phyloP scores from a whole-genome alignment of 352 stramenopile genomes.

The Pythium dissotocum region DNA sequence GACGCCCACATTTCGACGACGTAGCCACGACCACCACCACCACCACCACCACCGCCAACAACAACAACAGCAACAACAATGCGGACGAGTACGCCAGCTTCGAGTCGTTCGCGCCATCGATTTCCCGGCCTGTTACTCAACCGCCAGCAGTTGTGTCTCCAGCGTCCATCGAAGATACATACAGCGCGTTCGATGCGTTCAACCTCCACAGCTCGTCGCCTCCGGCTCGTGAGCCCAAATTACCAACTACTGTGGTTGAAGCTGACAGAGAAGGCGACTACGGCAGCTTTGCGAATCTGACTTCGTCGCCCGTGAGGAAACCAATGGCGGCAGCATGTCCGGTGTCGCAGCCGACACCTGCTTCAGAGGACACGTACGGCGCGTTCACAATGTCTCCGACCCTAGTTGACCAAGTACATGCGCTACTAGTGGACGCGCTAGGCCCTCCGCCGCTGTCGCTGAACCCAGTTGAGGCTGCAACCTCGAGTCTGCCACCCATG shows the following conservation, averaged over 20 bases:
- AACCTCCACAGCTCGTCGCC: background rate
- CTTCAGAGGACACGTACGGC: constrained; percentile 16
- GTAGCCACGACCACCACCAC: too few relatives aligned
- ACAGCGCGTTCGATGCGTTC: constrained; percentile 32
- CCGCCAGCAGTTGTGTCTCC: background rate
- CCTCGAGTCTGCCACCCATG: background rate
- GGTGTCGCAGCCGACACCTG: background rate
- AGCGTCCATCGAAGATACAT: constrained; percentile 19
- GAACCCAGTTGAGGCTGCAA: background rate
- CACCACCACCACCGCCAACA: too few relatives aligned
- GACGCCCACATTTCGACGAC: background rate
- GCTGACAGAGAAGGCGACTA: constrained; percentile 35
- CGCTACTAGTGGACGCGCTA: background rate
- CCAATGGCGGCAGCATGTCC: background rate
- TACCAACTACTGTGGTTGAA: background rate
- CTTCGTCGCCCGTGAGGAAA: background rate
- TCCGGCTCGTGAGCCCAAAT: background rate
- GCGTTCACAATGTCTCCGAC: constrained; percentile 18
- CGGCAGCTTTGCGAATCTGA: constrained; percentile 44
- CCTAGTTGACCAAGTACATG: background rate
- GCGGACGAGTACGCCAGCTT: constrained; percentile 28
- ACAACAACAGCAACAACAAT: background rate
- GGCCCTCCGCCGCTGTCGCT: background rate
- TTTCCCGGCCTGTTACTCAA: background rate
- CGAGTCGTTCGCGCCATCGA: constrained; percentile 8